Evolutionary conservation across 148 eudicot genomes (phyloP).

Genomic region (Rheum nobile): DNA sequence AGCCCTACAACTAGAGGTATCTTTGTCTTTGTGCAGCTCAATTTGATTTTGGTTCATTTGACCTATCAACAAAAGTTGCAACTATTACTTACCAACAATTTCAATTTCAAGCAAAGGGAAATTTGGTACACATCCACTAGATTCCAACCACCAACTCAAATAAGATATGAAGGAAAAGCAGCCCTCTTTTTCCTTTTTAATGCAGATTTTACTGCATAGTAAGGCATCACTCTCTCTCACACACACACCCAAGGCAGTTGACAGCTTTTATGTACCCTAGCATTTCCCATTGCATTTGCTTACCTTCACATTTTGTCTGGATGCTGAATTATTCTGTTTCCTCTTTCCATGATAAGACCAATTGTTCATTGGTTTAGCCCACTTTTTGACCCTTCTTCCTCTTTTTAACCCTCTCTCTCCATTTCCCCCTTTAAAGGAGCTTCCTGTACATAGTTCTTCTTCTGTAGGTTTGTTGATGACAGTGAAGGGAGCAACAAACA

Average conservation of each 20-base stretch:
- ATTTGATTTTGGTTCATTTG: background rate
- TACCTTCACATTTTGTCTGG: background rate
- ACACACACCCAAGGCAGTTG: background rate
- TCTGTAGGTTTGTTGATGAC: background rate
- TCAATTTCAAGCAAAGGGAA: background rate
- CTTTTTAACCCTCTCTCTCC: background rate
- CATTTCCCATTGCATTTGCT: background rate
- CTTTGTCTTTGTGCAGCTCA: background rate
- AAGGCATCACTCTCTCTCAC: background rate
- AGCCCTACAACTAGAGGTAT: background rate
- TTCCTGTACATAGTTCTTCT: background rate
- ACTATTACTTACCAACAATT: background rate
- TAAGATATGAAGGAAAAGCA: background rate
- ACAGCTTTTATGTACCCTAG: slow-evolving; percentile 1
- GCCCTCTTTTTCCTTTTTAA: background rate
- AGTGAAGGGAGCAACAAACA: background rate
- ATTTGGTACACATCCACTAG: background rate
- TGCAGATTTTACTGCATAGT: background rate
- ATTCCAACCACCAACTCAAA: background rate
- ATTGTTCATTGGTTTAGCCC: slow-evolving; percentile 3
- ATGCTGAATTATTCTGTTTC: slow-evolving; percentile 8
- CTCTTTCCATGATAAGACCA: slow-evolving; percentile 7
- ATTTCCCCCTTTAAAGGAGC: background rate
- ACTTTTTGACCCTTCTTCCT: background rate
- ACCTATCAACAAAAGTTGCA: background rate